Percentiles rank a stretch among this genome's conserved stretches.
These are phyloP conservation scores for Mycena polygramma DNA, from an alignment of 768 basidiomycete genomes.

Conservation along the genomic window DNA sequence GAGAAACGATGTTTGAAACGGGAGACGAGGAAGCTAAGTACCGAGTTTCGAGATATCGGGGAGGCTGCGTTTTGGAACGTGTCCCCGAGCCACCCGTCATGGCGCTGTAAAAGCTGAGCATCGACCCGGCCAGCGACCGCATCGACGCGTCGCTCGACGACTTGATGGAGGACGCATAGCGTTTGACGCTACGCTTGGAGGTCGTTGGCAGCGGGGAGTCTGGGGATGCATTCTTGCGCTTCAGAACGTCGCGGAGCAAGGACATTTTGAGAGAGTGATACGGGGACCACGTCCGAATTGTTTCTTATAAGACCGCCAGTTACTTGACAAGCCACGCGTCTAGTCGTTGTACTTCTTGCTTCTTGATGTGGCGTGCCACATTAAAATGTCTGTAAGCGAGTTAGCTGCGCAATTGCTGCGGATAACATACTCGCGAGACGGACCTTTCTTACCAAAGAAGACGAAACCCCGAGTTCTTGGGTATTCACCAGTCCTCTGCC, in stretches of 20 bases:
- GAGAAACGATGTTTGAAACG: background rate
- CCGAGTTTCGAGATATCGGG: conserved; percentile 31
- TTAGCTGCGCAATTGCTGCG: too few relatives aligned
- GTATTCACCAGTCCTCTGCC: too few relatives aligned
- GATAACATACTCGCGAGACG: too few relatives aligned
- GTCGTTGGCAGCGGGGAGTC: conserved; percentile 16
- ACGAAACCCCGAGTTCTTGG: too few relatives aligned
- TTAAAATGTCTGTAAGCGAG: too few relatives aligned
- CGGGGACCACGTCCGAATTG: background rate
- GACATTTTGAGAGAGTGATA: background rate
- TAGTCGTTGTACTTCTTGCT: too few relatives aligned
- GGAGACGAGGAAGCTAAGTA: background rate
- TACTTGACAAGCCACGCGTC: too few relatives aligned
- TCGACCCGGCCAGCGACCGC: conserved; percentile 32
- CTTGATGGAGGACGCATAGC: conserved; percentile 31
- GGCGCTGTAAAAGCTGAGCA: conserved; percentile 30
- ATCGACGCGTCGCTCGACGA: conserved; percentile 33
- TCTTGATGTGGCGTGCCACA: too few relatives aligned
- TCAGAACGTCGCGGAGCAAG: background rate
- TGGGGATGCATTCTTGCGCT: background rate
- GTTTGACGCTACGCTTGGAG: conserved; percentile 32
- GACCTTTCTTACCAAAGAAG: too few relatives aligned
- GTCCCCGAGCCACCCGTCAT: conserved; percentile 28
- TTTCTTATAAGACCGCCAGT: background rate
- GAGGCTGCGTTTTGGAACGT: conserved; percentile 31